phyloP scores from a whole-genome alignment of 2,329 filamentous ascomycete species.

The Aspergillus neoniger region DNA sequence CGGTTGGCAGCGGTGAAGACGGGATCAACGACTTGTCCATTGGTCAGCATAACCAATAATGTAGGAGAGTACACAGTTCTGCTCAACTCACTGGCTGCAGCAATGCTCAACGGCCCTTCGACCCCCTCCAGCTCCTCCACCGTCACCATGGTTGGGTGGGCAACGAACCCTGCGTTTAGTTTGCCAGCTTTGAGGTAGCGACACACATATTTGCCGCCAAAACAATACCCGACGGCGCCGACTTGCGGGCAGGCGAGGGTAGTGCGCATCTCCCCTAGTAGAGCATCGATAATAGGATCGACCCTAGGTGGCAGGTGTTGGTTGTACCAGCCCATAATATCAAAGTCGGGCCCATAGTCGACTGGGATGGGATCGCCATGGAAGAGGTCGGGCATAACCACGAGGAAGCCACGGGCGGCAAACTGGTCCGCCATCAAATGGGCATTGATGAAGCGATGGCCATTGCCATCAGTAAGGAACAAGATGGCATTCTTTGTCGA shows the following conservation, averaged over 20 bases:
- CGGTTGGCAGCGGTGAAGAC: constrained; percentile 64
- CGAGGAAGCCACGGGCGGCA: constrained; percentile 68
- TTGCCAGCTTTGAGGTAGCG: constrained; percentile 18
- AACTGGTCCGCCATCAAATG: constrained; percentile 69
- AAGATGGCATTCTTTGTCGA: constrained; percentile 53
- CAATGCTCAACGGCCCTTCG: constrained; percentile 23
- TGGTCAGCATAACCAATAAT: background rate
- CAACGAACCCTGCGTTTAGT: constrained; percentile 22
- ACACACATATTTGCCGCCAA: constrained; percentile 55
- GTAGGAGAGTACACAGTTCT: no score
- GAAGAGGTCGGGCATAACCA: constrained; percentile 68
- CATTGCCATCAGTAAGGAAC: constrained; percentile 58
- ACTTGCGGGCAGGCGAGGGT: constrained; percentile 28
- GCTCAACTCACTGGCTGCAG: constrained; percentile 17
- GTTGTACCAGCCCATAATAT: constrained; percentile 46
- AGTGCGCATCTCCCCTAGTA: constrained; percentile 40
- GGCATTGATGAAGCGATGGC: constrained; percentile 55
- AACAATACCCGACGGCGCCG: constrained; percentile 53
- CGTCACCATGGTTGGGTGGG: constrained; percentile 24
- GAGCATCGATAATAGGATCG: constrained; percentile 51
- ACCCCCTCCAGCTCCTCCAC: constrained; percentile 17
- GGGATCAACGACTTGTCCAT: constrained; percentile 52
- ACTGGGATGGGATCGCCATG: constrained; percentile 61
- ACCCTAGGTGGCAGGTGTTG: constrained; percentile 45
- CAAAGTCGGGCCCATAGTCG: constrained; percentile 53